Conservation (phyloP, 1,284 basidiomycete species). For the Gastroboletus turbinatus region DNA sequence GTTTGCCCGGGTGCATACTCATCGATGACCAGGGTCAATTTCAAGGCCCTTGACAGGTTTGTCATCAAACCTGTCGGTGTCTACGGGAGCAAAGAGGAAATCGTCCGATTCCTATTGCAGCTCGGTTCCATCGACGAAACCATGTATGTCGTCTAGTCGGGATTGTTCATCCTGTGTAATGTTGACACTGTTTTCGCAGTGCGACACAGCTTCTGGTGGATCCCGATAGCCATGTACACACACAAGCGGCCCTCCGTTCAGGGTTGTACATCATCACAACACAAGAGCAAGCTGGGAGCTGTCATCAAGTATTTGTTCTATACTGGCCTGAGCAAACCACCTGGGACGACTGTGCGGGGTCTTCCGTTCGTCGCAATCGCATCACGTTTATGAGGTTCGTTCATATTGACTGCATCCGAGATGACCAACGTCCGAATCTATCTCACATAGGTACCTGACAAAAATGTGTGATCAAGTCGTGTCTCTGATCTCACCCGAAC, state of each 20-base stretch:
- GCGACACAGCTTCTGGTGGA: slow-evolving; percentile 24
- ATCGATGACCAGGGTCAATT: slow-evolving; percentile 53
- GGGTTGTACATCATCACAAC: slow-evolving; percentile 48
- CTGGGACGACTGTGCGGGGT: slow-evolving; percentile 51
- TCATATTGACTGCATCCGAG: neutral
- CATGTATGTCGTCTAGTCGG: slow-evolving; percentile 31
- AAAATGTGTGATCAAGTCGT: slow-evolving; percentile 55
- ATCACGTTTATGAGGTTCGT: slow-evolving; percentile 62
- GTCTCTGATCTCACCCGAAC: slow-evolving; percentile 46
- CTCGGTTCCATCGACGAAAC: slow-evolving; percentile 37
- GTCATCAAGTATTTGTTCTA: slow-evolving; percentile 43
- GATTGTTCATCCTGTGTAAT: neutral
- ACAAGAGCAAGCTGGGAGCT: neutral
- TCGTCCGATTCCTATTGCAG: slow-evolving; percentile 44
- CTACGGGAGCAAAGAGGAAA: slow-evolving; percentile 52
- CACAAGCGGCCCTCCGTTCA: slow-evolving; percentile 42
- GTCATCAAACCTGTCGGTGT: slow-evolving; percentile 30
- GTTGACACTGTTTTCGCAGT: slow-evolving; percentile 26
- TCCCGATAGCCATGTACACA: slow-evolving; percentile 16
- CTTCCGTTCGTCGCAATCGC: slow-evolving; percentile 49
- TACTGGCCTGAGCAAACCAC: slow-evolving; percentile 65
- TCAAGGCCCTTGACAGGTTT: slow-evolving; percentile 45
- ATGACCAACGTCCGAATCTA: neutral
- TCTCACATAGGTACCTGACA: slow-evolving; percentile 47
- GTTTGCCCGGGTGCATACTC: slow-evolving; percentile 44